These are phyloP conservation scores for Magnusiomyces suaveolens DNA, from an alignment of 1,139 yeast species.

Conservation along the genomic window DNA sequence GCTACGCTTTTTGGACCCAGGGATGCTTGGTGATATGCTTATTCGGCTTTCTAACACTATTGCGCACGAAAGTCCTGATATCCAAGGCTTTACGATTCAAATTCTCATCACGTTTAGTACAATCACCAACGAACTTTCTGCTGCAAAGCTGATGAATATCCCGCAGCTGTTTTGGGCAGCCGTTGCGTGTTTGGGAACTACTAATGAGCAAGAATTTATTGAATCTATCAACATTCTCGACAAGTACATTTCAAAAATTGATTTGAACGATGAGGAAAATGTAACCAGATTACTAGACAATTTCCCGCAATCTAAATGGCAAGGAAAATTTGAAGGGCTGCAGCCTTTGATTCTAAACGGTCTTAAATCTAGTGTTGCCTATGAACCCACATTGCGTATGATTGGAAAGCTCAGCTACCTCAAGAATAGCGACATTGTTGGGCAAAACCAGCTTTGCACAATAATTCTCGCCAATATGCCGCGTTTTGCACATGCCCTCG, in stretches of 20 bases:
- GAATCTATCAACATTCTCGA: constrained; percentile 76
- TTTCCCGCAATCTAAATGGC: constrained; percentile 87
- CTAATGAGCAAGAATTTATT: constrained; percentile 87
- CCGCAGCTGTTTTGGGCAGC: constrained; percentile 96
- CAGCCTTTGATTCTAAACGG: constrained; percentile 76
- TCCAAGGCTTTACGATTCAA: constrained; percentile 96
- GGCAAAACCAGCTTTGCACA: constrained; percentile 56
- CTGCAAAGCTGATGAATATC: constrained; percentile 69
- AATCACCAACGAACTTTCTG: constrained; percentile 71
- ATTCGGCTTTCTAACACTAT: constrained; percentile 88
- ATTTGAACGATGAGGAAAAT: constrained; percentile 75
- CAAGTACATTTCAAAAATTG: constrained; percentile 78
- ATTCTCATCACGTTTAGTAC: constrained; percentile 92
- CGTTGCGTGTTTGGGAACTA: constrained; percentile 81
- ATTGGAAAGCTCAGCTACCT: constrained; percentile 59
- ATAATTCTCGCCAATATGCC: constrained; percentile 76
- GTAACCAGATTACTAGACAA: constrained; percentile 73
- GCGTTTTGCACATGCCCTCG: constrained; percentile 70
- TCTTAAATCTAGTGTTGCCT: constrained; percentile 66
- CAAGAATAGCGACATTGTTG: constrained; percentile 68
- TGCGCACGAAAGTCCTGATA: constrained; percentile 77
- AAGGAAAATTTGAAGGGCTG: constrained; percentile 82
- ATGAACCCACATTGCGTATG: constrained; percentile 66
- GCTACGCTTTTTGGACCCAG: constrained; percentile 67
- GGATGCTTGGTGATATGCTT: constrained; percentile 87